These are phyloP conservation scores for Tolypocladium tundrense DNA, from an alignment of 2,329 filamentous ascomycete species.

Conservation along the genomic window DNA sequence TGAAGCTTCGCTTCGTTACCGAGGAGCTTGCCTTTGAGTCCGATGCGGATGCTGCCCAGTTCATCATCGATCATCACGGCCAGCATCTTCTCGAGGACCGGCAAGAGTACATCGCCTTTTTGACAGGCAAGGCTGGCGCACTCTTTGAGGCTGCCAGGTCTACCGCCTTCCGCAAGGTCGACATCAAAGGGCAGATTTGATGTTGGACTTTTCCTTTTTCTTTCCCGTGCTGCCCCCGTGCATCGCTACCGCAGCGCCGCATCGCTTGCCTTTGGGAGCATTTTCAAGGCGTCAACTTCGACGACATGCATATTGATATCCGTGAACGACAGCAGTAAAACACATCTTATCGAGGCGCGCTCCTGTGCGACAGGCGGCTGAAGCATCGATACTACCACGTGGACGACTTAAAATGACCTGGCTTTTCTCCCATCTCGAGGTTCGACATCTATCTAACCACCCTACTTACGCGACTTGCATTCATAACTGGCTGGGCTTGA, in stretches of 20 bases:
- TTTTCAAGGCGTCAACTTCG: background rate
- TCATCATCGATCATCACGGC: constrained; percentile 72
- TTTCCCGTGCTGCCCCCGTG: background rate
- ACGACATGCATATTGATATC: constrained; percentile 1
- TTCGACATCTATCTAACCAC: constrained; percentile 1
- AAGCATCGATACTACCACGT: background rate
- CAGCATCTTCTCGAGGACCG: constrained; percentile 69
- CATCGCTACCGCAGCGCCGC: background rate
- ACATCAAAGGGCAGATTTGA: constrained; percentile 96
- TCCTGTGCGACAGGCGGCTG: background rate
- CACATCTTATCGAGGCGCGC: background rate
- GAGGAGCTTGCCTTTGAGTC: constrained; percentile 95
- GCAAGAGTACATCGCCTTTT: constrained; percentile 60
- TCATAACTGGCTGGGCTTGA: background rate
- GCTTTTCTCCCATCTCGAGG: background rate
- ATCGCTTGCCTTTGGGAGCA: background rate
- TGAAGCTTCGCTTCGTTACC: constrained; percentile 83
- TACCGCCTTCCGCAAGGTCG: constrained; percentile 73
- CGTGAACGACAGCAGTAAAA: background rate
- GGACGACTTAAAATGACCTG: background rate
- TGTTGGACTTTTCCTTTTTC: constrained; percentile 3
- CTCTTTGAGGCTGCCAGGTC: constrained; percentile 66
- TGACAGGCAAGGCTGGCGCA: constrained; percentile 60
- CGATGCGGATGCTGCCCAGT: constrained; percentile 81
- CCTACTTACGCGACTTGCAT: background rate